Base-by-base conservation (phyloP, 163 green algal species). In the Picocystis sp. region DNA sequence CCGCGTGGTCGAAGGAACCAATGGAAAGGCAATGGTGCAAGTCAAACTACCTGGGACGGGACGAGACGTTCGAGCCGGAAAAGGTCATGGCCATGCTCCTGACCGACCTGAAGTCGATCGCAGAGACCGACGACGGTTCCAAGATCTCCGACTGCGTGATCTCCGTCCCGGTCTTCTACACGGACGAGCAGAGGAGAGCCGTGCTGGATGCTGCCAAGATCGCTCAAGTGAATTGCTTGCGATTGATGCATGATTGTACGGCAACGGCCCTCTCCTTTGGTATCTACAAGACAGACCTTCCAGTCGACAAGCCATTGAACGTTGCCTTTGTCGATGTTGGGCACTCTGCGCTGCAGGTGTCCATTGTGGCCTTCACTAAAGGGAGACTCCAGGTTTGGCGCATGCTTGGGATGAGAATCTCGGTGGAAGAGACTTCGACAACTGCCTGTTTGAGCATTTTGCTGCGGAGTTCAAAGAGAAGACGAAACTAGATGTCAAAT, bases 211-310 rank as follows among this genome's bases (percentile, higher is more conserved):
- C 78, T 22, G 63, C 79, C 2, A 54, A 73, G 35, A 87, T 95
- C 23, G 83, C 84, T 13, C 81, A 81, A 12, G 63, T 97, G 11
- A 92, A 93, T 64, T 90, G 79, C 64, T 68, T 98, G 59, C 76
- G 89, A 29, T 69, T 99, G 41, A 79, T 99, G 64, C 85, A 94
- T 61, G 90, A 99, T 44, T 93, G 77, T 14, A 95, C 87, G 19
- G 89, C 90, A 52, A 93, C 81, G 2, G 89, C 90, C 9, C 77
- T 99, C 29, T 69, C 81, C 8, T 99, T 94, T 60, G 90, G 90
- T 57, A 99, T 99, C 62, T 99, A 92, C 79, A 95, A 95, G 69
- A 95, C 86, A 8, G 86, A 97, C 57, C 76, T 98, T 22, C 79
- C 84, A 6, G 88, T 94, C 44, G 73, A 66, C 0, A 77, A 92